Base-by-base conservation (phyloP, 2,329 filamentous ascomycete species). In the Trichophyton equinum region DNA sequence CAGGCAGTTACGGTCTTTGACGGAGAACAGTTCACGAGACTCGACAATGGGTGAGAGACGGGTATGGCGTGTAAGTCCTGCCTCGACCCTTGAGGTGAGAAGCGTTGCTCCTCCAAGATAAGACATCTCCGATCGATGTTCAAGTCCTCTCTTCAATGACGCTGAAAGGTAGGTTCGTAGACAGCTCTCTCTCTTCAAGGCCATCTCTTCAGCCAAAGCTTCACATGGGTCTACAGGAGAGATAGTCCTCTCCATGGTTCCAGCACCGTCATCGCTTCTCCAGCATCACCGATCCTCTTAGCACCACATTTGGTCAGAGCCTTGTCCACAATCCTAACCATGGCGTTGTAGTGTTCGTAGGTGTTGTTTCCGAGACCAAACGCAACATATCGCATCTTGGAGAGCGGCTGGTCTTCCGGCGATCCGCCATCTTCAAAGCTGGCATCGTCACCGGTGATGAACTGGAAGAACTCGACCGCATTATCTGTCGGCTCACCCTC, bases 151-250 rank as follows among this genome's bases (percentile, higher is more conserved):
- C 84, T 68, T 96, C 88, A 27, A 82, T 83, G 67, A 99, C 85
- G 67, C 83, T 85, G 72, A 96, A 96, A 96, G 62, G 91, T 85
- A 57, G 94, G 90, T 74, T 99, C 95, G 74, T 97, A 99, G 63
- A 95, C 85, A 64, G 91, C 89, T 99, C 95, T 62, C 94, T 91
- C 77, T 99, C 94, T 75, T 97, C 88, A 61, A 99, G 79, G 60
- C 84, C 87, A 99, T 89, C 71, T 89, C 85, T 66, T 89, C 83
- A 25, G 87, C 81, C 59, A 99, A 80, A 63, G 88, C 88, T 79
- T 94, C 95, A 99, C 94, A 99, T 99, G 64, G 91, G 91, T n/a
- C n/a, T n/a, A n/a, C 94, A 99, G 66, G 92, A 89, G 69, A 99
- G 78, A 75, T 97, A 99, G 71, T 99, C 95, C 77, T 99, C 95